These are phyloP conservation scores for Cytospora piceicola DNA, from an alignment of 2,329 filamentous ascomycete species.

Conservation along the genomic window DNA sequence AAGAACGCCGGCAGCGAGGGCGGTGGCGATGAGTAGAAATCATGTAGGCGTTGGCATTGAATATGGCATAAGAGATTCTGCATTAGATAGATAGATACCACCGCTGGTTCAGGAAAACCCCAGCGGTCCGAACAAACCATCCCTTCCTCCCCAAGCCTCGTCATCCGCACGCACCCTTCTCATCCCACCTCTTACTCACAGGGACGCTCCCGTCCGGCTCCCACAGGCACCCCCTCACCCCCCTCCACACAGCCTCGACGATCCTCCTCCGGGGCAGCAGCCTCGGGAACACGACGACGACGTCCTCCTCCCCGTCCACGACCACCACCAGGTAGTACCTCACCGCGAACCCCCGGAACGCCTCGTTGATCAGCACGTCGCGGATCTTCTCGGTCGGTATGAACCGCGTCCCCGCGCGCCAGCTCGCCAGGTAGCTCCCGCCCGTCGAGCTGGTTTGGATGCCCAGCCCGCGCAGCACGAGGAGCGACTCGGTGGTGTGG, in stretches of 20 bases:
- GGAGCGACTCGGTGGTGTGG: constrained; percentile 76
- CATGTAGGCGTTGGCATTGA: not conserved
- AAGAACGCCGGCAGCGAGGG: constrained; percentile 18
- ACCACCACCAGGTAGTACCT: constrained; percentile 87
- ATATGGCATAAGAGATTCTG: not conserved
- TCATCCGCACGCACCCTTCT: constrained; percentile 35
- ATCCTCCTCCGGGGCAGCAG: constrained; percentile 75
- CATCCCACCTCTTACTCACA: constrained; percentile 35
- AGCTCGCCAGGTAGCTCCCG: constrained; percentile 62
- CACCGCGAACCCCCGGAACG: constrained; percentile 90
- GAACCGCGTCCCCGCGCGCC: constrained; percentile 53
- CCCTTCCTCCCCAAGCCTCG: not conserved
- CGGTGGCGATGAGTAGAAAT: constrained; percentile 5
- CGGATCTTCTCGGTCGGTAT: constrained; percentile 92
- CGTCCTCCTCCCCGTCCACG: constrained; percentile 83
- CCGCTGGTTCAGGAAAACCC: not conserved
- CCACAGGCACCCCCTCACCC: constrained; percentile 79
- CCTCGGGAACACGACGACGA: constrained; percentile 92
- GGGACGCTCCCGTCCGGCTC: constrained; percentile 50
- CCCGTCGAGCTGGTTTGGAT: constrained; percentile 83
- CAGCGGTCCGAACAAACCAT: not conserved
- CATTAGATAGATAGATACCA: constrained; percentile 4
- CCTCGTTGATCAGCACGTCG: constrained; percentile 94
- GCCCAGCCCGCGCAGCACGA: constrained; percentile 86
- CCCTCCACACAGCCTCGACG: constrained; percentile 89